Base-by-base conservation (phyloP, 805 yeast species). In the Wickerhamiella spandovensis region DNA sequence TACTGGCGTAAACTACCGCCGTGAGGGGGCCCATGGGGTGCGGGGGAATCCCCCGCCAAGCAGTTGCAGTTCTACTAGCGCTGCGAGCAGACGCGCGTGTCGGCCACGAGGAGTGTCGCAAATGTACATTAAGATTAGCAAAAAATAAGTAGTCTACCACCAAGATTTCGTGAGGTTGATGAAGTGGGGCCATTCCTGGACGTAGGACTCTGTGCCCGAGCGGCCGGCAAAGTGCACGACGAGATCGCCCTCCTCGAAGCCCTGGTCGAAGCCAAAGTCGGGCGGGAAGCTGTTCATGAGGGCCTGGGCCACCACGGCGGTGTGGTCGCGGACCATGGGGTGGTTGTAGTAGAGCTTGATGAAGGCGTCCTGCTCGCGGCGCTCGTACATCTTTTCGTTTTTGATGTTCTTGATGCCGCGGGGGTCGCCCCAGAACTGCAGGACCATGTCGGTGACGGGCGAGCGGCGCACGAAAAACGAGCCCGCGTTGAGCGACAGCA, bases 401-500 rank as follows among this genome's bases (percentile, higher is more conserved):
- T 54, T 24, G 6, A 45, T 23, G 28, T 18, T 37, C 20, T 9
- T 15, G 9, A 35, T 35, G 39, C 20, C 20, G 39, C 39, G 17
- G 12, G 56, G 64, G 43, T 61, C 64, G 18, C 56, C 56, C 66
- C 68, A 64, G 32, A 63, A 35, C 35, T 66, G 64, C n/a, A 65
- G 48, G n/a, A 64, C 42, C 55, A 47, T 35, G 30, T 51, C 53
- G 17, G 59, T 54, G 43, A 56, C 58, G n/a, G 47, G 48, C 1
- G 62, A 53, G 30, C 62, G 47, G 17, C 58, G 52, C 20, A 65
- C 39, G 45, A 65, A 57, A 42, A 65, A 54, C 4, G 68, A 63
- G 28, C 69, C 69, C 5, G 67, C 61, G 48, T 65, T 64, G 39
- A 65, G 35, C 5, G 63, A 62, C 30, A 54, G 46, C 37, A 21